Conservation (phyloP, 805 yeast species). For the Cyberlindnera saturnus region DNA sequence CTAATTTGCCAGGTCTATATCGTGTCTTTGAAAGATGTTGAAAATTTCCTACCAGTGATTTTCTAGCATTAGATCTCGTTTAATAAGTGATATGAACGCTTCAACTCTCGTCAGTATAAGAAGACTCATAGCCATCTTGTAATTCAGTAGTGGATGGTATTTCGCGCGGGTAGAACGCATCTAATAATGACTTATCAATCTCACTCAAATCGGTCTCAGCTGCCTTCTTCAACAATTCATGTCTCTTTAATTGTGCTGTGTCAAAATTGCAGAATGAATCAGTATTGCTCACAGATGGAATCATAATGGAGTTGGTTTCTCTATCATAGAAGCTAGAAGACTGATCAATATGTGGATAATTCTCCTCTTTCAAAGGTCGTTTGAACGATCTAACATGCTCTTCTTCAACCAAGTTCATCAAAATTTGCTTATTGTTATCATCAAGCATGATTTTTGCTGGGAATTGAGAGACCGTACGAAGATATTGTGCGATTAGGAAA, state of each 20-base stretch:
- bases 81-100: too few species aligned
- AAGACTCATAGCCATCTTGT: not conserved
- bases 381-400: conserved; percentile 23
- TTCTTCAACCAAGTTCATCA: conserved; percentile 22
- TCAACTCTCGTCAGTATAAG: too few species aligned
- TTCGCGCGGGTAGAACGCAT: conserved; percentile 2
- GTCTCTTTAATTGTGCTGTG: conserved; percentile 18
- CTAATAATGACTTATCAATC: conserved; percentile 15
- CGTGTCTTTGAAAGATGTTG: conserved; percentile 89
- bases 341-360: conserved; percentile 21
- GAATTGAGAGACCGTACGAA: conserved; percentile 19
- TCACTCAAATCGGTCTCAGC: conserved; percentile 11
- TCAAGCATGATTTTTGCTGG: conserved; percentile 25
- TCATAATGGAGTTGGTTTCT: conserved; percentile 20
- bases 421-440: conserved; percentile 20
- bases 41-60: too few species aligned
- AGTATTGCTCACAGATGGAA: conserved; percentile 20
- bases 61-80: too few species aligned
- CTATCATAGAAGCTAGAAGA: conserved; percentile 17
- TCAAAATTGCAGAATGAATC: conserved; percentile 18
- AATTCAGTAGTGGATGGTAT: too few species aligned
- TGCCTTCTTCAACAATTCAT: conserved; percentile 9
- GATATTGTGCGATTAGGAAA: conserved; percentile 13
- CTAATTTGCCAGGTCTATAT: conserved; percentile 87
- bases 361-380: conserved; percentile 13